phyloP scores from a whole-genome alignment of 768 basidiomycete species.

The Tubosaeta sp. region DNA sequence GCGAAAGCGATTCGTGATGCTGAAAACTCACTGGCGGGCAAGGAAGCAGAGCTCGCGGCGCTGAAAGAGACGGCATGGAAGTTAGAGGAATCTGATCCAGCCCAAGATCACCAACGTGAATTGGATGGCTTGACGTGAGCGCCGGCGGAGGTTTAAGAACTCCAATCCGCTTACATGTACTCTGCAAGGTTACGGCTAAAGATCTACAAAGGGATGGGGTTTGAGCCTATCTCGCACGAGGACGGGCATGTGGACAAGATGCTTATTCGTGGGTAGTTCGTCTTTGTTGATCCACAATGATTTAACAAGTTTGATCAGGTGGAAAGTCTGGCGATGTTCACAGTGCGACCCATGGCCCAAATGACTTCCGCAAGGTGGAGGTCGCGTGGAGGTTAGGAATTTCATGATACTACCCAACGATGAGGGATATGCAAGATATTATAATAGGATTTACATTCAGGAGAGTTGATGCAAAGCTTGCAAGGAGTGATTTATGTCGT shows the following conservation, averaged over 20 bases:
- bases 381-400: slow-evolving; percentile 35
- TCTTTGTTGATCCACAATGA: not conserved
- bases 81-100: slow-evolving; percentile 68
- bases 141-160: not conserved
- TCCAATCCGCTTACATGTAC: slow-evolving; percentile 1
- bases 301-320: slow-evolving; percentile 33
- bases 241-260: slow-evolving; percentile 51
- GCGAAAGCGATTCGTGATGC: slow-evolving; percentile 73
- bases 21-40: slow-evolving; percentile 59
- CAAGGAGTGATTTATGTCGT: not conserved
- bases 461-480: slow-evolving; percentile 9
- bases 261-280: slow-evolving; percentile 56
- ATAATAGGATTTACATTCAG: slow-evolving; percentile 8
- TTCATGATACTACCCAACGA: slow-evolving; percentile 19
- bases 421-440: slow-evolving; percentile 5
- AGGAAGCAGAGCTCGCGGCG: slow-evolving; percentile 64
- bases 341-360: slow-evolving; percentile 27
- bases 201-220: slow-evolving; percentile 68
- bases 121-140: slow-evolving; percentile 66
- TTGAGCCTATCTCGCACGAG: slow-evolving; percentile 59
- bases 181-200: slow-evolving; percentile 55
- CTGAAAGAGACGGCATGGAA: slow-evolving; percentile 60
- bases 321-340: slow-evolving; percentile 40
- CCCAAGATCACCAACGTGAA: slow-evolving; percentile 64
- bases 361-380: slow-evolving; percentile 26